These are phyloP conservation scores for Grigorovia transvaalensis DNA, from an alignment of 805 yeast genomes.

Conservation along the genomic window DNA sequence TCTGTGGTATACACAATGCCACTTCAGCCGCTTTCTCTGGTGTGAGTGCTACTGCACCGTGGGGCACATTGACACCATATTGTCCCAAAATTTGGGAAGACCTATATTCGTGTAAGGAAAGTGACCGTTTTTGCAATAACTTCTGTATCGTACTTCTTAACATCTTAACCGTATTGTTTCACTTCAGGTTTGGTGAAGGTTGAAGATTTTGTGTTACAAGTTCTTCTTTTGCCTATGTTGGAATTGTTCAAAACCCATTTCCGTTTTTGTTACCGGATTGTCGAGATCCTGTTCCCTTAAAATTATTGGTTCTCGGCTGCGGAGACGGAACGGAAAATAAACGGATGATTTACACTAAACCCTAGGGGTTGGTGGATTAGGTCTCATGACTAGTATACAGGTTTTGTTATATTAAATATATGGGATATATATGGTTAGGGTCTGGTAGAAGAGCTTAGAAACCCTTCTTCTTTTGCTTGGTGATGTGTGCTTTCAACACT, in stretches of 20 bases:
- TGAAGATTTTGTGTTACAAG: not conserved
- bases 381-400: not conserved
- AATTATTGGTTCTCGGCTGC: not conserved
- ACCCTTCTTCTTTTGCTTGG: slow-evolving; percentile 85
- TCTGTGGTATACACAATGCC: slow-evolving; percentile 58
- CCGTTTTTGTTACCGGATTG: too few relatives aligned
- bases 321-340: not conserved
- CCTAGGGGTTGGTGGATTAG: not conserved
- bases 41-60: slow-evolving; percentile 83
- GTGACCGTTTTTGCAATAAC: slow-evolving; percentile 39
- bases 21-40: slow-evolving; percentile 78
- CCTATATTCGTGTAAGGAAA: slow-evolving; percentile 92
- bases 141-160: not conserved
- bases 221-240: not conserved
- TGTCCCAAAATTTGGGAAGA: slow-evolving; percentile 75
- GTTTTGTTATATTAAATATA: too few relatives aligned
- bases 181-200: too few relatives aligned
- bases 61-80: slow-evolving; percentile 86
- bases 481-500: slow-evolving; percentile 73
- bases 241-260: too few relatives aligned
- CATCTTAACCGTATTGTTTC: not conserved
- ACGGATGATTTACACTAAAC: not conserved
- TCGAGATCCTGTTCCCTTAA: not conserved
- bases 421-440: too few relatives aligned
- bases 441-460: slow-evolving; percentile 7